phyloP scores from a whole-genome alignment of 2,329 filamentous ascomycete genomes.

The Aspergillus sclerotialis region DNA sequence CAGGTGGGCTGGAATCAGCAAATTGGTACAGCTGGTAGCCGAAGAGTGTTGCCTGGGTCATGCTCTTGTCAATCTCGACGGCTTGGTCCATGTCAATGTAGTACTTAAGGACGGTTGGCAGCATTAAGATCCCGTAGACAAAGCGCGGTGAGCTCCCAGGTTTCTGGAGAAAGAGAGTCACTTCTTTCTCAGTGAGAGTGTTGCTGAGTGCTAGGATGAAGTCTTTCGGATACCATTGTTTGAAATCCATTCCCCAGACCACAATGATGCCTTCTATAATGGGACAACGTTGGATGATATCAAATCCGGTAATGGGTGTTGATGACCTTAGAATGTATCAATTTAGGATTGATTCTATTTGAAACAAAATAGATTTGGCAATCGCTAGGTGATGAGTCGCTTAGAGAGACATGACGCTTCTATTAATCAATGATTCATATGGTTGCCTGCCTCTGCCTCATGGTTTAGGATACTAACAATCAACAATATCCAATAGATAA shows the following conservation, averaged over 20 bases:
- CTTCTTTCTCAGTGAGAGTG: constrained; percentile 13
- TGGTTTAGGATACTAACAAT: neutral
- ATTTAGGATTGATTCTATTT: too few relatives aligned
- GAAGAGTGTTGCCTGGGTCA: constrained; percentile 21
- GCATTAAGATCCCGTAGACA: constrained; percentile 22
- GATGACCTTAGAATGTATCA: too few relatives aligned
- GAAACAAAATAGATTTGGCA: too few relatives aligned
- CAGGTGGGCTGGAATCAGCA: constrained; percentile 11
- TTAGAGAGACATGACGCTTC: constrained; percentile 1
- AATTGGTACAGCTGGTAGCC: constrained; percentile 19
- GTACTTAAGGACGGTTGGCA: constrained; percentile 24
- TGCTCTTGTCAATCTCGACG: constrained; percentile 13
- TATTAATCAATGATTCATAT: neutral
- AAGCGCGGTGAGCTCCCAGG: constrained; percentile 17
- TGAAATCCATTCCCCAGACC: constrained; percentile 17
- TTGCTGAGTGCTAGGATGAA: constrained; percentile 17
- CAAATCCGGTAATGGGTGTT: too few relatives aligned
- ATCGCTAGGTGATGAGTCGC: neutral
- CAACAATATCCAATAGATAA: neutral
- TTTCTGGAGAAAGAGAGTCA: constrained; percentile 11
- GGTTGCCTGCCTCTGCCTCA: neutral
- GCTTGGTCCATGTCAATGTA: constrained; percentile 12
- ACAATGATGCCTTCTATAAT: too few relatives aligned
- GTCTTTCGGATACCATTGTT: constrained; percentile 17
- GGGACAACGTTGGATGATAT: neutral